phyloP scores from a whole-genome alignment of 305 asterid species.

The Fraxinus paxiana region DNA sequence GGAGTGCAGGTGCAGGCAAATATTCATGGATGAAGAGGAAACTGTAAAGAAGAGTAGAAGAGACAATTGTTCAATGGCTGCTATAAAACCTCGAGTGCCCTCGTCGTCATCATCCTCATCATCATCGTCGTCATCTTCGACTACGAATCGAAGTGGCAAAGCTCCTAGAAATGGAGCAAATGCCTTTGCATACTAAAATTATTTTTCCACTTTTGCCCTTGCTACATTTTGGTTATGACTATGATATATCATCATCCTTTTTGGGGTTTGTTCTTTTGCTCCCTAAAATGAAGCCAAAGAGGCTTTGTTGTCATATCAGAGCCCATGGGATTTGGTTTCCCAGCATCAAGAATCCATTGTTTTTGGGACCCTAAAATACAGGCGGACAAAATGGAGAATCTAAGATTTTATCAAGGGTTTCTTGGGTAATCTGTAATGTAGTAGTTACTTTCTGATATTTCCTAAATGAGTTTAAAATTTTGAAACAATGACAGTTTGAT shows the following conservation, averaged over 20 bases:
- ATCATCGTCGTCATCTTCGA: conserved; percentile 11
- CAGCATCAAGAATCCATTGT: conserved; percentile 1
- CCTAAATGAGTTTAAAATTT: conserved; percentile 20
- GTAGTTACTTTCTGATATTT: background rate
- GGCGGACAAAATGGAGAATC: conserved; percentile 30
- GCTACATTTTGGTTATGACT: conserved; percentile 24
- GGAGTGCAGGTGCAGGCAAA: conserved; percentile 91
- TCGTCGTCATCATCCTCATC: conserved; percentile 35
- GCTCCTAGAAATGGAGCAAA: conserved; percentile 40
- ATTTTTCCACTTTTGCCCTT: conserved; percentile 40
- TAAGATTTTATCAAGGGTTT: background rate
- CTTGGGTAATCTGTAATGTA: background rate
- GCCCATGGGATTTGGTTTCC: conserved; percentile 38
- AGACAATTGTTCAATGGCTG: conserved; percentile 46
- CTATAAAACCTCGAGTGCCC: conserved; percentile 20
- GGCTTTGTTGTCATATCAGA: conserved; percentile 25
- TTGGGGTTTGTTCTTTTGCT: conserved; percentile 19
- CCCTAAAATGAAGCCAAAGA: conserved; percentile 23
- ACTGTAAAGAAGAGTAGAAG: conserved; percentile 28
- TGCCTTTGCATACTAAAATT: conserved; percentile 50
- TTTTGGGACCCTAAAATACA: conserved; percentile 17
- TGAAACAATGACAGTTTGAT: background rate
- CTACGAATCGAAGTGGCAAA: conserved; percentile 24
- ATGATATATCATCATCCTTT: conserved; percentile 22
- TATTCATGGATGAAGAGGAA: conserved; percentile 88